These are phyloP conservation scores for Vigna radiata DNA, from an alignment of 306 rosid genomes.

Conservation along the genomic window DNA sequence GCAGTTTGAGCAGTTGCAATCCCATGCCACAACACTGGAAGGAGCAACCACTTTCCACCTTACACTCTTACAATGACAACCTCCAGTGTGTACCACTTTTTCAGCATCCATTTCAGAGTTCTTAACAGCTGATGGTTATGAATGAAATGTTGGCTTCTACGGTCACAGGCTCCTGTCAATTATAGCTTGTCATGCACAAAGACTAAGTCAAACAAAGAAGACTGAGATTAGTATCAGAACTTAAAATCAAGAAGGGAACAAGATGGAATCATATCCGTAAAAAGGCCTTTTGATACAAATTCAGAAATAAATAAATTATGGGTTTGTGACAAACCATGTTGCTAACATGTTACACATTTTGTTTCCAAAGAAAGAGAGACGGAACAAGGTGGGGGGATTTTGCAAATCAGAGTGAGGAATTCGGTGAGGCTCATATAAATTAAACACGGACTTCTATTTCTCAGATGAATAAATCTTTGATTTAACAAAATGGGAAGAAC, in stretches of 20 bases:
- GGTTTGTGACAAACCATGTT: conserved; percentile 2
- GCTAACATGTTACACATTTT: not conserved
- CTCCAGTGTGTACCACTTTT: conserved; percentile 70
- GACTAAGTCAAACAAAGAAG: not conserved
- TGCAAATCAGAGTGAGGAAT: not conserved
- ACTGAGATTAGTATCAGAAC: not conserved
- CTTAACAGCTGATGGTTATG: not conserved
- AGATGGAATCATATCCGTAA: conserved; percentile 7
- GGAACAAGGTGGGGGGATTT: not conserved
- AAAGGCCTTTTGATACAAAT: not conserved
- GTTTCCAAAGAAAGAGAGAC: not conserved
- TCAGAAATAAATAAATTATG: conserved; percentile 5
- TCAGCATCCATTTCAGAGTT: conserved; percentile 64
- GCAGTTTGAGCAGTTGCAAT: conserved; percentile 84
- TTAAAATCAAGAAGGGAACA: conserved; percentile 16
- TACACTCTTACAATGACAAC: conserved; percentile 88
- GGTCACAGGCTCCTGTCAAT: not conserved
- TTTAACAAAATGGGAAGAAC: not conserved
- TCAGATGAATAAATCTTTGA: not conserved
- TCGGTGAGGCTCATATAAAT: not conserved
- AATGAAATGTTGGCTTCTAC: conserved; percentile 9
- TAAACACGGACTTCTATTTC: not conserved
- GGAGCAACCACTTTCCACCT: conserved; percentile 78
- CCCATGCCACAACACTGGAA: conserved; percentile 70
- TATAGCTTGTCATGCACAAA: not conserved